These are phyloP conservation scores for Daedalea quercina DNA, from an alignment of 768 basidiomycete species.

Conservation along the genomic window DNA sequence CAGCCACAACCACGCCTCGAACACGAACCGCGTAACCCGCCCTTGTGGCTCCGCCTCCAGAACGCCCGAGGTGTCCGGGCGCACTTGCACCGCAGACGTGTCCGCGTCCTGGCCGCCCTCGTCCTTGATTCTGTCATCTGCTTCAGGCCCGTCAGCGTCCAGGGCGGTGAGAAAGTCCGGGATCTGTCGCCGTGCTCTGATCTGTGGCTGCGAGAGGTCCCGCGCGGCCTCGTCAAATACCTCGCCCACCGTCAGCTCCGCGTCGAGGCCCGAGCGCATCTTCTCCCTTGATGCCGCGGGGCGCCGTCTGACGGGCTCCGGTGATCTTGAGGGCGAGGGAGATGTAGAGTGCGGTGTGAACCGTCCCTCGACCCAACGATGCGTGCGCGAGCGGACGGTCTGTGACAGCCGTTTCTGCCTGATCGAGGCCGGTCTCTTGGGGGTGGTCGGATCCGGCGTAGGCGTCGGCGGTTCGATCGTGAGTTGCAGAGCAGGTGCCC, in stretches of 20 bases:
- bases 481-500: constrained; percentile 12
- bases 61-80: constrained; percentile 8
- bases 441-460: constrained; percentile 9
- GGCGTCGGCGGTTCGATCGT: constrained; percentile 22
- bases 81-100: constrained; percentile 1
- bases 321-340: not conserved
- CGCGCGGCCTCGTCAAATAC: constrained; percentile 17
- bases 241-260: constrained; percentile 13
- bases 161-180: not conserved
- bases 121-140: not conserved
- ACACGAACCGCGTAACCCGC: constrained; percentile 35
- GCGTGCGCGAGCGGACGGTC: constrained; percentile 52
- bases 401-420: constrained; percentile 32
- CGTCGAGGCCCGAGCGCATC: constrained; percentile 5
- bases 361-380: constrained; percentile 52
- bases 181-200: constrained; percentile 1
- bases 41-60: constrained; percentile 5
- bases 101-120: constrained; percentile 1
- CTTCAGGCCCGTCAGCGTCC: not conserved
- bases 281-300: constrained; percentile 2
- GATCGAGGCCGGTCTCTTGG: constrained; percentile 9
- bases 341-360: constrained; percentile 21
- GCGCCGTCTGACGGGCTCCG: not conserved
- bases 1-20: constrained; percentile 81
- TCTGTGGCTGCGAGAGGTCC: constrained; percentile 12